Evolutionary conservation across 2,329 filamentous ascomycete genomes (phyloP).

Genomic region (Venturia nashicola): DNA sequence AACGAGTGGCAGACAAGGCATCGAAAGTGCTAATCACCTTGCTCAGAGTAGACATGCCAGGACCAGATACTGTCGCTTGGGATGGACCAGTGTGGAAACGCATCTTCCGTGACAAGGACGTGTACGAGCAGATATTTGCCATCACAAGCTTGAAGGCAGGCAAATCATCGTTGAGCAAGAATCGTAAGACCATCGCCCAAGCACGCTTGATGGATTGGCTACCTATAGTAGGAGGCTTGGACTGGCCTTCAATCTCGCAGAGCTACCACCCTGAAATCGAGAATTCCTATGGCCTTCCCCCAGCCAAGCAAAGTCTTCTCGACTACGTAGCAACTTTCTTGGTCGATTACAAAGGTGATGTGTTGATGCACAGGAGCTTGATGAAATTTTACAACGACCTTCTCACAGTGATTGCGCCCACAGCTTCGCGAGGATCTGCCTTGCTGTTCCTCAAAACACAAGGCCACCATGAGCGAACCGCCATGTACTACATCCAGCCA

Average conservation of each 20-base stretch:
- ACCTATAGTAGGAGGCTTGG: conserved; percentile 38
- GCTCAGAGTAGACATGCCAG: conserved; percentile 34
- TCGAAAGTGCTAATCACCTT: conserved; percentile 40
- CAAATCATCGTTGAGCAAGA: conserved; percentile 31
- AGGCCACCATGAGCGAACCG: conserved; percentile 37
- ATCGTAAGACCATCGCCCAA: conserved; percentile 46
- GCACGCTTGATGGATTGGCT: conserved; percentile 48
- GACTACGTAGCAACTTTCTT: conserved; percentile 43
- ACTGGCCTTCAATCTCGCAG: conserved; percentile 41
- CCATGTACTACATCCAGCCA: conserved; percentile 40
- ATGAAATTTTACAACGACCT: conserved; percentile 39
- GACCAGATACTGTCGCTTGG: conserved; percentile 17
- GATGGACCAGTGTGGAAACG: conserved; percentile 45
- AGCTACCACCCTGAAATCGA: conserved; percentile 43
- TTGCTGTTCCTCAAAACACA: conserved; percentile 41
- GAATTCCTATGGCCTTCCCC: conserved; percentile 19
- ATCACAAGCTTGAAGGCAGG: conserved; percentile 36
- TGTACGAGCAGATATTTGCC: conserved; percentile 45
- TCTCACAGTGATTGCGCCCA: conserved; percentile 1
- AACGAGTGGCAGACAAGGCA: conserved; percentile 42
- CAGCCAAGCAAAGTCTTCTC: conserved; percentile 33
- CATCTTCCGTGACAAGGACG: conserved; percentile 46
- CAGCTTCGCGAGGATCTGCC: neutral
- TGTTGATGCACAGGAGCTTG: conserved; percentile 48
- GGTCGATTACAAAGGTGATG: conserved; percentile 43